phyloP scores from a whole-genome alignment of 352 stramenopile species.

The Aphanomyces astaci region DNA sequence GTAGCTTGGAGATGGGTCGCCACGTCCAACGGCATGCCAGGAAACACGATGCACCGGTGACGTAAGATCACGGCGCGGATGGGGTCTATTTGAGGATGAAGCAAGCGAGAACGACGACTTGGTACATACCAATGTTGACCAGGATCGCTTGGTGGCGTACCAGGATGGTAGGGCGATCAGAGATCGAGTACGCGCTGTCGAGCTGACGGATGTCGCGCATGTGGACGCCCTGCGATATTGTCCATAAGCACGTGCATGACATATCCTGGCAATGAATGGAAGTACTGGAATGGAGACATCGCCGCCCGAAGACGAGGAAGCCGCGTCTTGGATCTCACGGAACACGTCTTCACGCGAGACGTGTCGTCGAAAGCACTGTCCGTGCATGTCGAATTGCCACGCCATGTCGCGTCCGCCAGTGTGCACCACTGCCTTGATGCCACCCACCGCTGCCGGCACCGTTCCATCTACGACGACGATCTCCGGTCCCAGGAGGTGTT shows the following conservation, averaged over 20 bases:
- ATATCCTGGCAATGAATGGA: too few relatives aligned
- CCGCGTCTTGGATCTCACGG: not conserved
- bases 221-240: conserved; percentile 16
- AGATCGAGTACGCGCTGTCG: conserved; percentile 18
- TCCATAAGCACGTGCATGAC: too few relatives aligned
- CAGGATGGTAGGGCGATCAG: not conserved
- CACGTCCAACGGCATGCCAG: conserved; percentile 29
- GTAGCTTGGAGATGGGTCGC: conserved; percentile 35
- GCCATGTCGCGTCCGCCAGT: not conserved
- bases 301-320: not conserved
- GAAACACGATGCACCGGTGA: conserved; percentile 34
- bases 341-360: not conserved
- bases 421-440: not conserved
- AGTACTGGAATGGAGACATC: not conserved
- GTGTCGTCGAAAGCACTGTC: not conserved
- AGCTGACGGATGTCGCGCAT: conserved; percentile 22
- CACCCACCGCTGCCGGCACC: not conserved
- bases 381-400: not conserved
- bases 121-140: conserved; percentile 19
- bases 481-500: not conserved
- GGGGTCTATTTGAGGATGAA: conserved; percentile 29
- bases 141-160: conserved; percentile 25
- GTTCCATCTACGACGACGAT: not conserved
- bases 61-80: conserved; percentile 44
- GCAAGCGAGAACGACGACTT: not conserved